A percentile compares a stretch with the other conserved stretches of the same genome.
Evolutionary conservation across 225 moss, liverwort and hornwort genomes (phyloP).

Genomic region (Marchantia polymorpha): DNA sequence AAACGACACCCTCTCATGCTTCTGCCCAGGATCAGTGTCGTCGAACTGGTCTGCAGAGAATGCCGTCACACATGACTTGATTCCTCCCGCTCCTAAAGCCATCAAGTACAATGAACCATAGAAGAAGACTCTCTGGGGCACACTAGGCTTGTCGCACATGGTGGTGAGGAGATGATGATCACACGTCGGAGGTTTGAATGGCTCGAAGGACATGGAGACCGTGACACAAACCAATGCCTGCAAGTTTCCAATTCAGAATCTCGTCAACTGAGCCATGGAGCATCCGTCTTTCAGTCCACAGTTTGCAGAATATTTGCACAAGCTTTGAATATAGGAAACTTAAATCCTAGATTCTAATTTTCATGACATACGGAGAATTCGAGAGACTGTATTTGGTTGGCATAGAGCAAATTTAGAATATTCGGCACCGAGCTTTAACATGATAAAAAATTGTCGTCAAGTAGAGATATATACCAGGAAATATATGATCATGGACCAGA

Average conservation of each 20-base stretch:
- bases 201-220: slow-evolving; percentile 62
- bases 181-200: slow-evolving; percentile 60
- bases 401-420: not conserved
- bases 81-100: slow-evolving; percentile 75
- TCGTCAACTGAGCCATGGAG: no score
- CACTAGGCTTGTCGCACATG: slow-evolving; percentile 30
- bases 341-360: no score
- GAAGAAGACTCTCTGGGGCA: slow-evolving; percentile 59
- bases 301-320: no score
- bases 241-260: not conserved
- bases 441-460: not conserved
- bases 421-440: no score
- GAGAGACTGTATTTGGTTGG: no score
- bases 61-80: slow-evolving; percentile 69
- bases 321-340: no score
- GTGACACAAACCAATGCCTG: slow-evolving; percentile 67
- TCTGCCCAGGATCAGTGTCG: slow-evolving; percentile 48
- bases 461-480: slow-evolving; percentile 52
- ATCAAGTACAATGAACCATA: slow-evolving; percentile 67
- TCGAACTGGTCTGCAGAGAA: slow-evolving; percentile 81
- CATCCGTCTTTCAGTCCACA: no score
- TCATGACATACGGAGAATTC: no score
- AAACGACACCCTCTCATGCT: slow-evolving; percentile 58
- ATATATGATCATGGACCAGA: slow-evolving; percentile 58
- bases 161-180: slow-evolving; percentile 4